phyloP scores from a whole-genome alignment of 495 filamentous ascomycete species.

The Zalerion maritima region DNA sequence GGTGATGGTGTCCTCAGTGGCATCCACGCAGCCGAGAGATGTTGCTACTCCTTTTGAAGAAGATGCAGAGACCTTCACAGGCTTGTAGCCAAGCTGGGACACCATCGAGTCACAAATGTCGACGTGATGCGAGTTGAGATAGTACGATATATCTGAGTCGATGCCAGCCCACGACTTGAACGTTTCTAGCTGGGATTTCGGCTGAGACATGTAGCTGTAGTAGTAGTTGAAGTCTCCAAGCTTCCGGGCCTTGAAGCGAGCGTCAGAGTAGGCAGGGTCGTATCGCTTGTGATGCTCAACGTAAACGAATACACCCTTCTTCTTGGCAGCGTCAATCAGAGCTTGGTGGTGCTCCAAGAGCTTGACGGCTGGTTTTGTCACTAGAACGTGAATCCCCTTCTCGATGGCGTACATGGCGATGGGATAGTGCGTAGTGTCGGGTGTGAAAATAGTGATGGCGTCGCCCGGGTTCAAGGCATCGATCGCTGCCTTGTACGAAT shows the following conservation, averaged over 20 bases:
- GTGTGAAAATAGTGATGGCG: constrained; percentile 94
- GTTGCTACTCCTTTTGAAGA: constrained; percentile 55
- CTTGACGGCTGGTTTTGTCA: constrained; percentile 93
- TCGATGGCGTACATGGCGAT: constrained; percentile 89
- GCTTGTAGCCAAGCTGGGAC: constrained; percentile 48
- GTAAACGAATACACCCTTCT: constrained; percentile 76
- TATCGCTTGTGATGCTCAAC: constrained; percentile 95
- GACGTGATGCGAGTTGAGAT: constrained; percentile 86
- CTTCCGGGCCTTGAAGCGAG: constrained; percentile 52
- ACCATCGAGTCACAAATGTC: constrained; percentile 89
- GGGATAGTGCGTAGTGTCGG: constrained; percentile 86
- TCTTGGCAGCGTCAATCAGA: constrained; percentile 55
- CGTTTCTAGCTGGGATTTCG: constrained; percentile 81
- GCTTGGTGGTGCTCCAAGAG: constrained; percentile 61
- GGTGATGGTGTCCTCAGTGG: constrained; percentile 88
- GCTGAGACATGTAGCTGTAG: constrained; percentile 93
- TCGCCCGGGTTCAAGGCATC: constrained; percentile 69
- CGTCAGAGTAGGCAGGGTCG: constrained; percentile 84
- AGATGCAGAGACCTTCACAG: constrained; percentile 63
- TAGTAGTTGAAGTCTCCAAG: constrained; percentile 96
- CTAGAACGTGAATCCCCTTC: constrained; percentile 71
- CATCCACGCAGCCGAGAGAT: constrained; percentile 60
- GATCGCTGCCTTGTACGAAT: constrained; percentile 82
- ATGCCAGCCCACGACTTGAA: constrained; percentile 93
- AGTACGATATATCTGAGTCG: constrained; percentile 88